phyloP scores from a whole-genome alignment of 177 flowering plant species.

The Vitis hybrid region DNA sequence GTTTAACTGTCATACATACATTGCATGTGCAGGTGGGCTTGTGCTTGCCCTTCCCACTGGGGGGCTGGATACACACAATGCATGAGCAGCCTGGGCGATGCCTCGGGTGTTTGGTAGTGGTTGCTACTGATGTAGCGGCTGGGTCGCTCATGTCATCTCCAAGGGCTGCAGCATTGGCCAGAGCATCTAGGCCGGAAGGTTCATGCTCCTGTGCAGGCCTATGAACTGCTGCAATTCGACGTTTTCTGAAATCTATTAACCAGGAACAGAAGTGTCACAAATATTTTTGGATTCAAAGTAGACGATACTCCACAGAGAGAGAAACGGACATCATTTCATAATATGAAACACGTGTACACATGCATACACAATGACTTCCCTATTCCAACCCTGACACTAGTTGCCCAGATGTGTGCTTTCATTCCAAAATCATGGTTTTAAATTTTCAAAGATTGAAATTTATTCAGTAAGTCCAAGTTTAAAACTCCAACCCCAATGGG shows the following conservation, averaged over 20 bases:
- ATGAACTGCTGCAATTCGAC: slow-evolving; percentile 31
- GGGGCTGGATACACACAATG: slow-evolving; percentile 94
- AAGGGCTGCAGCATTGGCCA: slow-evolving; percentile 81
- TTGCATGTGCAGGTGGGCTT: slow-evolving; percentile 78
- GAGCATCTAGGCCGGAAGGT: slow-evolving; percentile 82
- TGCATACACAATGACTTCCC: too few relatives aligned
- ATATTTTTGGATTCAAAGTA: too few relatives aligned
- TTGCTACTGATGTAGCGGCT: slow-evolving; percentile 51
- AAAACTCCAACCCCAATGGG: too few relatives aligned
- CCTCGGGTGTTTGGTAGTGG: slow-evolving; percentile 91
- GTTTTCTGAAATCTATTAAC: slow-evolving; percentile 63
- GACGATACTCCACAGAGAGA: too few relatives aligned
- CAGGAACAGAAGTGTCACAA: background rate
- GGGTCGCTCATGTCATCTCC: slow-evolving; percentile 55
- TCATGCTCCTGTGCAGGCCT: slow-evolving; percentile 43
- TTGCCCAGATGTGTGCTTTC: too few relatives aligned
- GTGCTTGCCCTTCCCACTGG: slow-evolving; percentile 88
- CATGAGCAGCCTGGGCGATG: slow-evolving; percentile 94
- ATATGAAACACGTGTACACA: too few relatives aligned
- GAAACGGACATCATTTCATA: too few relatives aligned
- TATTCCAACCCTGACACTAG: too few relatives aligned
- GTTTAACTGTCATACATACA: slow-evolving; percentile 83
- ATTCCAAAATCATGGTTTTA: too few relatives aligned
- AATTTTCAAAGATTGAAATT: too few relatives aligned
- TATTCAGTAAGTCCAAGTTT: too few relatives aligned